Evolutionary conservation across 2,329 filamentous ascomycete species (phyloP).

Genomic region (Pezicula radicicola): DNA sequence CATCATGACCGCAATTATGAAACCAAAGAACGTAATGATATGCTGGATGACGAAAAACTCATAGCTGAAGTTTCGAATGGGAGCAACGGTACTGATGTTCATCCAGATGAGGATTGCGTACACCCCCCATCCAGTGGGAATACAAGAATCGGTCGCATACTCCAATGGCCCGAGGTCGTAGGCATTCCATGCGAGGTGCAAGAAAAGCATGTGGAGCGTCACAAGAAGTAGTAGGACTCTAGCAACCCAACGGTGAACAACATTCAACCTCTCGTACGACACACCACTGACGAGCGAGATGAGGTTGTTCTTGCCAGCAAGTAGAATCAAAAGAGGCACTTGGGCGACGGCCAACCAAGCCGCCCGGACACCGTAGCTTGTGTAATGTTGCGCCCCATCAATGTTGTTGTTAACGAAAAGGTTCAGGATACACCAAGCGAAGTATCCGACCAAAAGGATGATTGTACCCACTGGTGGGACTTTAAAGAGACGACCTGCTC

Average conservation of each 20-base stretch:
- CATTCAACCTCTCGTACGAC: constrained; percentile 68
- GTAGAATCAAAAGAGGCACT: constrained; percentile 60
- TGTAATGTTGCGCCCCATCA: constrained; percentile 20
- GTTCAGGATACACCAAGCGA: constrained; percentile 34
- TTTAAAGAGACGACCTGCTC: constrained; percentile 10
- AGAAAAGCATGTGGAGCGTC: constrained; percentile 28
- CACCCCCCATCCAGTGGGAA: constrained; percentile 54
- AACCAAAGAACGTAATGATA: constrained; percentile 45
- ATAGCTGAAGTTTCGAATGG: constrained; percentile 62
- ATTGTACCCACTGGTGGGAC: constrained; percentile 31
- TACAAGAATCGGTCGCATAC: constrained; percentile 22
- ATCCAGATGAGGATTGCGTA: constrained; percentile 68
- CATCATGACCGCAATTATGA: constrained; percentile 31
- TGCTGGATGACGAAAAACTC: constrained; percentile 71
- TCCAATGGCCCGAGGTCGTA: constrained; percentile 20
- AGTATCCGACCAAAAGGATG: constrained; percentile 32
- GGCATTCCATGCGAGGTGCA: constrained; percentile 20
- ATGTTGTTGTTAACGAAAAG: constrained; percentile 34
- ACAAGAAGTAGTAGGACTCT: constrained; percentile 66
- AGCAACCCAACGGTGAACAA: constrained; percentile 70
- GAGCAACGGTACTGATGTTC: constrained; percentile 58
- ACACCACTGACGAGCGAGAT: constrained; percentile 58
- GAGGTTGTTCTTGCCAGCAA: constrained; percentile 58
- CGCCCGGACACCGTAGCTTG: constrained; percentile 54
- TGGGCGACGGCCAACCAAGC: constrained; percentile 65